A percentile compares a stretch with the other conserved stretches of the same genome.
These are phyloP conservation scores for Ceratobasidium sp. DNA, from an alignment of 1,284 basidiomycete genomes.

Conservation along the genomic window DNA sequence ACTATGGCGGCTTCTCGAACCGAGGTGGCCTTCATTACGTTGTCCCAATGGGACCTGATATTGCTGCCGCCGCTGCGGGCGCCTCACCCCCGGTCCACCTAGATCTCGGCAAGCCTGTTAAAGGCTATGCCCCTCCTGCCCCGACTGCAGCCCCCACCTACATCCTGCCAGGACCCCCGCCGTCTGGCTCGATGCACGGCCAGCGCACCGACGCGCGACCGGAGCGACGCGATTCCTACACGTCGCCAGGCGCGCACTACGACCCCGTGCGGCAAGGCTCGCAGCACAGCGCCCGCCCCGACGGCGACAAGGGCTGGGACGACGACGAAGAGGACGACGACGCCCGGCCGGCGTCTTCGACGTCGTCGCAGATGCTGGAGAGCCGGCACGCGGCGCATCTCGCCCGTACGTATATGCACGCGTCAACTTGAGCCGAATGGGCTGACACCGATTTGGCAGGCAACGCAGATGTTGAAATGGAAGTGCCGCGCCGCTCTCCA, in stretches of 20 bases:
- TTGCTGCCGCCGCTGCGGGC: conserved; percentile 36
- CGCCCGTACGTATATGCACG: conserved; percentile 13
- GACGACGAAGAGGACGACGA: conserved; percentile 36
- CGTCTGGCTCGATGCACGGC: conserved; percentile 18
- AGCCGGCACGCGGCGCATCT: background rate
- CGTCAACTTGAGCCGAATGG: conserved; percentile 4
- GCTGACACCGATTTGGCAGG: conserved; percentile 18
- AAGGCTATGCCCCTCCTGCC: conserved; percentile 35
- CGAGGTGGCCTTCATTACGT: conserved; percentile 41
- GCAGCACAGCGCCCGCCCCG: background rate
- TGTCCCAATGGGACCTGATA: conserved; percentile 42
- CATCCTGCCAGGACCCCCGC: conserved; percentile 34
- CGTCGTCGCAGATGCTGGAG: conserved; percentile 28
- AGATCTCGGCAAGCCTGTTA: conserved; percentile 33
- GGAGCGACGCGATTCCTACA: conserved; percentile 7
- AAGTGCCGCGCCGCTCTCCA: conserved; percentile 31
- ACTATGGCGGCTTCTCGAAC: conserved; percentile 42
- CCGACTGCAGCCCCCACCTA: conserved; percentile 24
- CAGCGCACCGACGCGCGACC: conserved; percentile 15
- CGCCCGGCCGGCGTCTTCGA: conserved; percentile 23
- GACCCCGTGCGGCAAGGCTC: background rate
- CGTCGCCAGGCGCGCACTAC: conserved; percentile 17
- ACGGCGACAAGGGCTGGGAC: conserved; percentile 25
- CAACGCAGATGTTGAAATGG: conserved; percentile 36
- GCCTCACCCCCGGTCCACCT: conserved; percentile 31